A percentile compares a stretch with the other conserved stretches of the same genome.
phyloP scores from a whole-genome alignment of 179 eudicot species.

The Amaranthus tricolor region DNA sequence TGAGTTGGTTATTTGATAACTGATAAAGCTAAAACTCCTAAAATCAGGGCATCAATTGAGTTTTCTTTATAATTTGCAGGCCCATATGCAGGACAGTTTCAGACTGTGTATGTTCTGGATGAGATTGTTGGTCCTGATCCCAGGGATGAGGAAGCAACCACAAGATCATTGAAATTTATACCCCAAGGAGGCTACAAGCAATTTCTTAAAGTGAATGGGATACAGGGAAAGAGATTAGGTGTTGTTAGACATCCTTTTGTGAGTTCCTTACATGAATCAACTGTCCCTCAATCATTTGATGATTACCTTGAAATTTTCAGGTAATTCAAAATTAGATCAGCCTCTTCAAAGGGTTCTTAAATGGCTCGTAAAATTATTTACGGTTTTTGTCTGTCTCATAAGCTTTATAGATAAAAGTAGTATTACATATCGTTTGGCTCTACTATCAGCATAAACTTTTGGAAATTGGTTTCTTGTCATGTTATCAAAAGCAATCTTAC shows the following conservation, averaged over 20 bases:
- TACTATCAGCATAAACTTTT: no score
- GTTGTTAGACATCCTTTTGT: slow-evolving; percentile 65
- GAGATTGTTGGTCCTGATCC: slow-evolving; percentile 59
- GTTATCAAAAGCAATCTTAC: no score
- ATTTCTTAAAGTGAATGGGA: slow-evolving; percentile 54
- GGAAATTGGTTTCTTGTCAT: no score
- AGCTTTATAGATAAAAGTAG: no score
- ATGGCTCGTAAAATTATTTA: neutral
- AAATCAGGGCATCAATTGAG: no score
- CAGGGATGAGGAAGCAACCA: slow-evolving; percentile 62
- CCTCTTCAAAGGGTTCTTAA: neutral
- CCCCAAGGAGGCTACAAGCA: slow-evolving; percentile 68
- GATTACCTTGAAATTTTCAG: slow-evolving; percentile 43
- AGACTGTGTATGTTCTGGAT: slow-evolving; percentile 73
- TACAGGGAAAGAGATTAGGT: slow-evolving; percentile 63
- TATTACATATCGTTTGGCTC: no score
- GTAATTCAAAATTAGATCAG: slow-evolving; percentile 14
- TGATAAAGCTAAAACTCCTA: no score
- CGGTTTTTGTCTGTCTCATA: no score
- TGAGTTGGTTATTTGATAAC: no score
- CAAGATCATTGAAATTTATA: slow-evolving; percentile 45
- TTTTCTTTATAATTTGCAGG: slow-evolving; percentile 36
- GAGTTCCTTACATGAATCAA: slow-evolving; percentile 28
- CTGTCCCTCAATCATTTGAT: slow-evolving; percentile 37
- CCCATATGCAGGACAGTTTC: slow-evolving; percentile 77